These are phyloP conservation scores for Neopestalotiopsis sp. DNA, from an alignment of 2,329 filamentous ascomycete genomes.

Conservation along the genomic window DNA sequence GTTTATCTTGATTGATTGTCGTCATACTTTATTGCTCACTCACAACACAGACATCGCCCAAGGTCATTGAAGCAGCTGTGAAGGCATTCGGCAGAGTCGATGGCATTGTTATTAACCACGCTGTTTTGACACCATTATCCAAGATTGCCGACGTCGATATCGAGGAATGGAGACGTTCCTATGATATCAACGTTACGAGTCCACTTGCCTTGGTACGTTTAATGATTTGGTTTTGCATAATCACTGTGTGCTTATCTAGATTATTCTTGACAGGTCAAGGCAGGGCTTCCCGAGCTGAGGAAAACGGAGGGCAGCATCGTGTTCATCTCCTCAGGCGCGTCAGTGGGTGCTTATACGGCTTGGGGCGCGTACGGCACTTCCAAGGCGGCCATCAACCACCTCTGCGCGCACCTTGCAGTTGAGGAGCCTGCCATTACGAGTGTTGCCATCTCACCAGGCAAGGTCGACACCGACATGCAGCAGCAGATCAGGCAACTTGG, in stretches of 20 bases:
- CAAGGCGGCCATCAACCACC: conserved; percentile 84
- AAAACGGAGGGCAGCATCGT: conserved; percentile 73
- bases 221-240: conserved; percentile 4
- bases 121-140: conserved; percentile 76
- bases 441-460: conserved; percentile 77
- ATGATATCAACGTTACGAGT: conserved; percentile 89
- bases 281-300: conserved; percentile 72
- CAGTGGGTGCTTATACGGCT: conserved; percentile 66
- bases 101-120: conserved; percentile 87
- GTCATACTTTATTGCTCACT: background rate
- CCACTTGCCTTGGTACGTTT: conserved; percentile 74
- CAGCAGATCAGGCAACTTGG: conserved; percentile 73
- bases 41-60: conserved; percentile 55
- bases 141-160: conserved; percentile 70
- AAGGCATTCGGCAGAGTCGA: conserved; percentile 76
- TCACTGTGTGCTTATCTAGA: background rate
- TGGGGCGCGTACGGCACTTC: conserved; percentile 85
- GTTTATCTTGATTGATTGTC: conserved; percentile 15
- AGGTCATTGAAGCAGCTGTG: conserved; percentile 69
- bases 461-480: conserved; percentile 92
- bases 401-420: conserved; percentile 72
- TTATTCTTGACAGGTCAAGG: conserved; percentile 63
- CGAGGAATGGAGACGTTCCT: conserved; percentile 76
- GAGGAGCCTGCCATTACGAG: conserved; percentile 81
- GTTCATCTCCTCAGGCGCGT: conserved; percentile 81